A percentile compares a stretch with the other conserved stretches of the same genome.
Conservation (phyloP, 331 rosid genomes). For the Rhamnella rubrinervis region DNA sequence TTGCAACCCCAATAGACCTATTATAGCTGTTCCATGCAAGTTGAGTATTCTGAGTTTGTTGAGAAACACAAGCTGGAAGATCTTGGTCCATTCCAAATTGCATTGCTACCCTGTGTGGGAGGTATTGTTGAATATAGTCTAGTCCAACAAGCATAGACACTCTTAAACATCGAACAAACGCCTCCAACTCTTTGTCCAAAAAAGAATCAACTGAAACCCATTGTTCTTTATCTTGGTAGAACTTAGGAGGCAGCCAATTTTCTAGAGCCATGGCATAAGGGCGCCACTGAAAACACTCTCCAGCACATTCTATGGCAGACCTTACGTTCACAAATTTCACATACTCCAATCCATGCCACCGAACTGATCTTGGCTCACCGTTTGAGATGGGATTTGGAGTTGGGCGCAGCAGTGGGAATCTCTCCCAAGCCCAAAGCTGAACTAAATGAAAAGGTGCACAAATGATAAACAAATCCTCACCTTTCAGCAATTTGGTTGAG, state of each 20-base stretch:
- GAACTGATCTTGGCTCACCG: conserved; percentile 24
- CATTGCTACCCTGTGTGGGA: conserved; percentile 30
- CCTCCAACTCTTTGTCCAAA: conserved; percentile 7
- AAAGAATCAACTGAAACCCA: conserved; percentile 4
- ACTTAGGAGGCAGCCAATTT: conserved; percentile 10
- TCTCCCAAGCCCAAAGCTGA: conserved; percentile 43
- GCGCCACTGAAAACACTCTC: conserved; percentile 25
- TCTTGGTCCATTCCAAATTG: conserved; percentile 40
- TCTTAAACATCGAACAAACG: conserved; percentile 23
- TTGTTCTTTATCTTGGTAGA: conserved; percentile 1
- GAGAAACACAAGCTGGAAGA: conserved; percentile 12
- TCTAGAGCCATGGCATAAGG: conserved; percentile 13
- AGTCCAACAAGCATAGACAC: conserved; percentile 24
- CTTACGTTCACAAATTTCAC: not conserved
- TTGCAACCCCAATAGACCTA: conserved; percentile 10
- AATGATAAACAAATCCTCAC: not conserved
- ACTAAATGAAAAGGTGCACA: conserved; percentile 28
- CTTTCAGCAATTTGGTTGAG: conserved; percentile 10
- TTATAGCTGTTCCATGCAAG: conserved; percentile 32
- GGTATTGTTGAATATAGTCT: conserved; percentile 10
- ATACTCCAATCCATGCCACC: conserved; percentile 13
- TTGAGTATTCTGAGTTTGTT: not conserved
- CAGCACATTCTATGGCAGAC: conserved; percentile 8
- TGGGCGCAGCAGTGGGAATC: conserved; percentile 16
- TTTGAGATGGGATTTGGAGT: conserved; percentile 1